Base-by-base conservation (phyloP, 2,329 filamentous ascomycete genomes). In the Podosphaera aphanis region DNA sequence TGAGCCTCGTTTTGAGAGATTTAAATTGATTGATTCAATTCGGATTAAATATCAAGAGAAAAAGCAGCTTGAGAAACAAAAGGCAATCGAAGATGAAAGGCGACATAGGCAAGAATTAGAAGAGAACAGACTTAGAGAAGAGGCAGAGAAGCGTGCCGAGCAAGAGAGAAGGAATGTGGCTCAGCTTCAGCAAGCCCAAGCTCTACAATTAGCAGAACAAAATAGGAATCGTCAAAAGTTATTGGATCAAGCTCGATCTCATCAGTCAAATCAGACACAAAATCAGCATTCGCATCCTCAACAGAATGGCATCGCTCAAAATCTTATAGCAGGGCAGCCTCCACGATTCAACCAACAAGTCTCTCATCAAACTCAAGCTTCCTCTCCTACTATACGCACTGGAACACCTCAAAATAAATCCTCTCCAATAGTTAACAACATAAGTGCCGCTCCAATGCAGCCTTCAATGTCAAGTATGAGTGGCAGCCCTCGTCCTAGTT, bases 21-120 rank as follows among this genome's bases (percentile, higher is more conserved):
- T 94, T 62, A 94, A 94, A 65, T 75, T 83, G 1, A 73, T 98
- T 38, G 83, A 84, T 48, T 81, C 83, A 48, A 93, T 94, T 54
- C 83, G 79, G 57, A 67, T 73, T 46, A 74, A 83, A 38, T 79
- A 84, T 49, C 76, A 77, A 21, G 83, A 92, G 59, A 80, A 77
- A 57, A 77, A 77, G 52, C 79, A 80, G 49, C 74, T 78, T 48
- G 82, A 90, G 55, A 84, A 84, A 61, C 66, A 74, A 46, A 73
- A 77, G 51, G 72, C 79, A 48, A 52, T 62, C 62, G 46, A 60
- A 60, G 47, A 63, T 62, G 55, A 68, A 59, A 58, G 66, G 48
- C 68, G 72, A 52, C 62, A 64, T 45, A 59, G 65, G 29, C 62
- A 66, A 47, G 62, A 66, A 29, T 60, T 61, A 10, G 66, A 71